Evolutionary conservation across 2,329 filamentous ascomycete species (phyloP), one percentile per base, ranked within the genome.

Genomic region (Fusarium tjaetaba): DNA sequence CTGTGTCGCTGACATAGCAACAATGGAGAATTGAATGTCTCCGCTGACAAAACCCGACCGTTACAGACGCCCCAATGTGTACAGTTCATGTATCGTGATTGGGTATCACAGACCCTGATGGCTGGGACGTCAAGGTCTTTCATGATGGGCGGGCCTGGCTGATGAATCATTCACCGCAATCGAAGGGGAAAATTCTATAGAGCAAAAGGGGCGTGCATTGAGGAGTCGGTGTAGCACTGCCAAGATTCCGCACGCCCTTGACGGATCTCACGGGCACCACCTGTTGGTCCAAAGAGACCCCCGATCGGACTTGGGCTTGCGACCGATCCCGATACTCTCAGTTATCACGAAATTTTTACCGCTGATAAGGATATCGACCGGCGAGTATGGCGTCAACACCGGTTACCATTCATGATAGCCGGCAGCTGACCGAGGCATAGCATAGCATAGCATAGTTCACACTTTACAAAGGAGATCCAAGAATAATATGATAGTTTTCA

Each of bases 101-200:
- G 66, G 70, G 10, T 32, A 13, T 60, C 11, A 18, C 16, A 39
- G 34, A 63, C 46, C 56, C 56, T 60, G 64, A 42, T 59, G 72
- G 69, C 46, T 71, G 72, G 72, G 67, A 53, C 69, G 60, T 68
- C 65, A 70, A 68, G 69, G 55, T 70, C 53, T 51, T 58, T 66
- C 55, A 46, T 60, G 68, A 74, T 72, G 71, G 34, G 59, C 42
- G 52, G 66, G 61, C 57, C 49, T 58, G 39, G 70, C 70, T 75
- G 72, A 75, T 75, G 72, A 75, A 75, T 75, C 72, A 75, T 71
- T 72, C 68, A 43, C 71, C 71, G 43, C 57, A 38, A 62, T 73
- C 57, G 46, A 66, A 70, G 46, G 45, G 46, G 22, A 16, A 36
- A 55, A 43, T 30, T 18, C 24, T 36, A 53, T 15, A 55, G 30